A percentile compares a stretch with the other conserved stretches of the same genome.
These are phyloP conservation scores for Tricholoma flavovirens DNA, from an alignment of 768 basidiomycete species.

Conservation along the genomic window DNA sequence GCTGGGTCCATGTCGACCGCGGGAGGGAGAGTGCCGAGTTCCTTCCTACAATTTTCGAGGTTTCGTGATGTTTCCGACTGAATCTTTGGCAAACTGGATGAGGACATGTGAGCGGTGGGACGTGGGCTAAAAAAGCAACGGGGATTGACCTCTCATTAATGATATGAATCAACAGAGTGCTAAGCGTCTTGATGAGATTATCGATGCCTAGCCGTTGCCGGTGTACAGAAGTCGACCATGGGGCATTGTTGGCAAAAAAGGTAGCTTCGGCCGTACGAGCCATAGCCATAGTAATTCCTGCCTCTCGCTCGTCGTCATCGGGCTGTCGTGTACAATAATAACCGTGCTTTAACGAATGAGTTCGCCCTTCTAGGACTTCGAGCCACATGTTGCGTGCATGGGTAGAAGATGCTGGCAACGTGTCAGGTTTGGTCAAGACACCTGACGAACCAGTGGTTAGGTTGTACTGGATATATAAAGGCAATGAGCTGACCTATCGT, in stretches of 20 bases:
- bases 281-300: constrained; percentile 21
- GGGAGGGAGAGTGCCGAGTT: constrained; percentile 24
- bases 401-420: constrained; percentile 31
- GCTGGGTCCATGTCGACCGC: constrained; percentile 29
- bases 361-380: constrained; percentile 35
- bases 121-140: not conserved
- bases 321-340: constrained; percentile 42
- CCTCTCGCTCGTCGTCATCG: constrained; percentile 28
- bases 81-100: constrained; percentile 28
- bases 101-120: not conserved
- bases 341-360: constrained; percentile 33
- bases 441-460: constrained; percentile 23
- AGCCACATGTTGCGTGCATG: constrained; percentile 35
- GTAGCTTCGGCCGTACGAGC: constrained; percentile 29
- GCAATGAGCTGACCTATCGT: constrained; percentile 39
- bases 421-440: constrained; percentile 53
- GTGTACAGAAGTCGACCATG: constrained; percentile 28
- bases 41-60: constrained; percentile 20
- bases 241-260: constrained; percentile 29
- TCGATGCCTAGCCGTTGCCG: constrained; percentile 30
- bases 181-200: constrained; percentile 29
- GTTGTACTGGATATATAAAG: not conserved
- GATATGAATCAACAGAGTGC: constrained; percentile 28
- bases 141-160: constrained; percentile 26
- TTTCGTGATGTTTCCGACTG: constrained; percentile 18